Evolutionary conservation across 1,284 basidiomycete species (phyloP).

Genomic region (Trichosporon sp.): DNA sequence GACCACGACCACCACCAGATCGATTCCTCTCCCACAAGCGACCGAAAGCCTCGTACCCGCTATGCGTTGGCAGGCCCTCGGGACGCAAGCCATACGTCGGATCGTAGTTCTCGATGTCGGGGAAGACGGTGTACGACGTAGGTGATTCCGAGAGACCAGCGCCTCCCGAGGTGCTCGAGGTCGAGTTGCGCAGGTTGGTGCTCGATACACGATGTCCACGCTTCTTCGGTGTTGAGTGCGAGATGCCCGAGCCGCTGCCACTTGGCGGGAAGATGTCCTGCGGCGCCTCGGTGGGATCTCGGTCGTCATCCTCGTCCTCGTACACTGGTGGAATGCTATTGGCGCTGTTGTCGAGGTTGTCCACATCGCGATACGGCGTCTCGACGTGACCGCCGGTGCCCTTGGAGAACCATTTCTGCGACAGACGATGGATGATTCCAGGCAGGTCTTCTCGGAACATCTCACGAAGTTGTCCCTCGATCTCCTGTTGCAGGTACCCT

Average conservation of each 20-base stretch:
- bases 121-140: constrained; percentile 55
- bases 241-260: background rate
- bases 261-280: constrained; percentile 8
- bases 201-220: background rate
- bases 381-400: constrained; percentile 44
- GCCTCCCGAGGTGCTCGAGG: constrained; percentile 13
- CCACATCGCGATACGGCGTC: constrained; percentile 39
- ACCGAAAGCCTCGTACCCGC: constrained; percentile 46
- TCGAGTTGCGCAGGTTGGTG: background rate
- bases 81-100: constrained; percentile 96
- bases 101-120: constrained; percentile 86
- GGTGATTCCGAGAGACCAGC: constrained; percentile 41
- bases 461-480: constrained; percentile 91
- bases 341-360: constrained; percentile 12
- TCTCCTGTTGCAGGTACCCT: constrained; percentile 92
- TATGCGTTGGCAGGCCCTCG: constrained; percentile 65
- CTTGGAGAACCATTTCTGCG: constrained; percentile 72
- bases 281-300: constrained; percentile 21
- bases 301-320: constrained; percentile 51
- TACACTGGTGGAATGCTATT: constrained; percentile 49
- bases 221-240: background rate
- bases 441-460: constrained; percentile 98
- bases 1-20: constrained; percentile 55
- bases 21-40: constrained; percentile 58
- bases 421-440: constrained; percentile 91